Percentiles rank a stretch among this genome's conserved stretches.
phyloP scores from a whole-genome alignment of 2,329 filamentous ascomycete genomes.

The Verruconis gallopava region DNA sequence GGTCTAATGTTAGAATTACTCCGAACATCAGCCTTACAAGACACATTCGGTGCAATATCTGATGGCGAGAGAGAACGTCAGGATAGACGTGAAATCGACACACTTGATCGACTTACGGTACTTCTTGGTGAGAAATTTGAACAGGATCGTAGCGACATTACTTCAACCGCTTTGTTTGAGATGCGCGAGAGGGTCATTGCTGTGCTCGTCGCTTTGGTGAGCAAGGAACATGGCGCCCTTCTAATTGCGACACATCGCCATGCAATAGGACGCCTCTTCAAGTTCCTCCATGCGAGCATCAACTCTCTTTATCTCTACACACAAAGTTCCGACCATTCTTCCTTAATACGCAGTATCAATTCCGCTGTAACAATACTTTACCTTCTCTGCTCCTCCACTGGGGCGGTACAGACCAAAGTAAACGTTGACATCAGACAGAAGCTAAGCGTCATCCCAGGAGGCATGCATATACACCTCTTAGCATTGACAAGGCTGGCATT shows the following conservation, averaged over 20 bases:
- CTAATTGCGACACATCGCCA: constrained; percentile 56
- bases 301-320: constrained; percentile 38
- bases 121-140: constrained; percentile 48
- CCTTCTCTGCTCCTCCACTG: constrained; percentile 28
- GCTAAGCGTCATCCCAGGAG: constrained; percentile 55
- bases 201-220: background rate
- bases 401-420: constrained; percentile 45
- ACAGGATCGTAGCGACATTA: no score
- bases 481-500: constrained; percentile 76
- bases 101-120: constrained; percentile 51
- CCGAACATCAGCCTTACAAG: constrained; percentile 48
- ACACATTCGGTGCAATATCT: constrained; percentile 55
- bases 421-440: constrained; percentile 57
- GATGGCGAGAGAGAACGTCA: constrained; percentile 26
- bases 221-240: constrained; percentile 44
- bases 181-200: background rate
- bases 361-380: constrained; percentile 47
- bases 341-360: constrained; percentile 40
- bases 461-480: constrained; percentile 70
- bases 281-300: constrained; percentile 62
- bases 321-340: constrained; percentile 25
- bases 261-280: constrained; percentile 62
- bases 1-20: constrained; percentile 52
- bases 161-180: background rate
- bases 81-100: constrained; percentile 24